Evolutionary conservation across 805 yeast genomes (phyloP).

Genomic region (Saccharomycopsis babjevae): DNA sequence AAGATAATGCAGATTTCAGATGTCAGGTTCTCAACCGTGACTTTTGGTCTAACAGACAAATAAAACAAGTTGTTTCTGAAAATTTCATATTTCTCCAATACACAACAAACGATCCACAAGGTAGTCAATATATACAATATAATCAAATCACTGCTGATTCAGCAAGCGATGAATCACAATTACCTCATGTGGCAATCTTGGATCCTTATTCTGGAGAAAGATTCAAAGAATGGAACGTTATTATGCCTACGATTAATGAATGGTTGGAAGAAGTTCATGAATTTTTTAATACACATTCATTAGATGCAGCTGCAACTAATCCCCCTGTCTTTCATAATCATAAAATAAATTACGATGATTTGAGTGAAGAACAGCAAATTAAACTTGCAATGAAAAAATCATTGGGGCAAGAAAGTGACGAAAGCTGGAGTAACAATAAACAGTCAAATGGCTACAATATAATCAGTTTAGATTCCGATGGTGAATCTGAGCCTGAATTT

Average conservation of each 20-base stretch:
- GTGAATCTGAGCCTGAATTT: constrained; percentile 14
- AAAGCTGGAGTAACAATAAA: constrained; percentile 20
- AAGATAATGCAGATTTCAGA: constrained; percentile 72
- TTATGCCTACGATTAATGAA: constrained; percentile 44
- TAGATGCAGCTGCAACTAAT: constrained; percentile 41
- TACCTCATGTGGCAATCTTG: constrained; percentile 83
- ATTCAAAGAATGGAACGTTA: constrained; percentile 61
- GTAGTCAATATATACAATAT: constrained; percentile 58
- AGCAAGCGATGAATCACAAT: constrained; percentile 20
- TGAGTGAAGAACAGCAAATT: constrained; percentile 79
- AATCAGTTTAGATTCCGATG: constrained; percentile 13
- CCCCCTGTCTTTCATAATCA: constrained; percentile 41
- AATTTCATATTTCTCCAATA: constrained; percentile 81
- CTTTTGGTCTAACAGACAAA: constrained; percentile 66
- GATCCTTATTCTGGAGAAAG: constrained; percentile 97
- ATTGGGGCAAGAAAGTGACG: constrained; percentile 26
- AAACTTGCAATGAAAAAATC: constrained; percentile 66
- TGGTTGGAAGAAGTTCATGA: constrained; percentile 63
- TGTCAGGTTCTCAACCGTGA: constrained; percentile 91
- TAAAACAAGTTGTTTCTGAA: constrained; percentile 54
- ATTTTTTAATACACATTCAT: constrained; percentile 55
- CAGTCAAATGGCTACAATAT: constrained; percentile 11
- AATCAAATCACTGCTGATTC: constrained; percentile 46
- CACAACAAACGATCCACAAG: constrained; percentile 66
- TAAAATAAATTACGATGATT: constrained; percentile 48